phyloP scores from a whole-genome alignment of 306 rosid genomes.

The Quercus dentata region DNA sequence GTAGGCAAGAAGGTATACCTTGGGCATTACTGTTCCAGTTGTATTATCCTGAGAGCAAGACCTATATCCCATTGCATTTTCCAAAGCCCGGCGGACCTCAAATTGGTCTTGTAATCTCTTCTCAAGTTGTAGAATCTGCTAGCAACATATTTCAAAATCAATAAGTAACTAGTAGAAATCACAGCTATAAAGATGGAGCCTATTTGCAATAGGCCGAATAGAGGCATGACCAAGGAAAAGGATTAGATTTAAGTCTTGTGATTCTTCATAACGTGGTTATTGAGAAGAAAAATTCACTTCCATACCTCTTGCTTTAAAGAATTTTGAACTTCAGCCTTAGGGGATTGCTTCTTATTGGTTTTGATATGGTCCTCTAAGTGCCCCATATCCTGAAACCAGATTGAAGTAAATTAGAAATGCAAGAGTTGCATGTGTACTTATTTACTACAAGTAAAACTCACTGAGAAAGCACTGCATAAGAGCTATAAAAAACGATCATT shows the following conservation, averaged over 20 bases:
- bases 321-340: slow-evolving; percentile 51
- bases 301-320: slow-evolving; percentile 85
- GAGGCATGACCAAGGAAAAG: slow-evolving; percentile 9
- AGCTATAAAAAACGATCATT: neutral
- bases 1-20: too few relatives aligned
- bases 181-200: slow-evolving; percentile 5
- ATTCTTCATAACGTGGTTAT: neutral
- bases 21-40: too few relatives aligned
- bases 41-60: too few relatives aligned
- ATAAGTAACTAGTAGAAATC: neutral
- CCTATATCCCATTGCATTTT: too few relatives aligned
- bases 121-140: too few relatives aligned
- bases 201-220: neutral
- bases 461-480: neutral
- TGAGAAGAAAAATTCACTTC: slow-evolving; percentile 14
- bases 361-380: slow-evolving; percentile 42
- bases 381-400: slow-evolving; percentile 55
- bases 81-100: too few relatives aligned
- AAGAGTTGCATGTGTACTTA: slow-evolving; percentile 2
- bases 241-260: neutral
- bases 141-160: too few relatives aligned
- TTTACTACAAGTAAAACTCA: neutral
- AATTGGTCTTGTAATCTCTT: too few relatives aligned
- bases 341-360: slow-evolving; percentile 46
- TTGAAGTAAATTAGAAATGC: slow-evolving; percentile 32